A percentile compares a stretch with the other conserved stretches of the same genome.
Evolutionary conservation across 192 early-diverging fungal species (phyloP).

Genomic region (Backusella tarrabulga): DNA sequence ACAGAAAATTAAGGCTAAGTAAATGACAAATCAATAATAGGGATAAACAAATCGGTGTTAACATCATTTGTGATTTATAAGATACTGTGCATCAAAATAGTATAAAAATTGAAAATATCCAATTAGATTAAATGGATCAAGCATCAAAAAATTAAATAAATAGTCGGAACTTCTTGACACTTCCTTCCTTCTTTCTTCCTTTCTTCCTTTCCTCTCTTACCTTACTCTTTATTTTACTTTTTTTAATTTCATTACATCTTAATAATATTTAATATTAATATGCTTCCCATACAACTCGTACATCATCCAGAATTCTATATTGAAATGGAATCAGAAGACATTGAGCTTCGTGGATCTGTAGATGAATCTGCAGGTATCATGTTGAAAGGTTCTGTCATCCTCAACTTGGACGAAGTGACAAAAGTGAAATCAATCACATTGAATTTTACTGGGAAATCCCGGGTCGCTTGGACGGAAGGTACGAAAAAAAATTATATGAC

Average conservation of each 20-base stretch:
- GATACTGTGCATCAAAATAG: not conserved
- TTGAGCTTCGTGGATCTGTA: conserved; percentile 37
- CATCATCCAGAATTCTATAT: conserved; percentile 35
- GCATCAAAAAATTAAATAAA: conserved; percentile 1
- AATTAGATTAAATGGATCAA: not conserved
- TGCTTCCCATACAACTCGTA: conserved; percentile 27
- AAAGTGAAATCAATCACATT: conserved; percentile 52
- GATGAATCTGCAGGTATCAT: conserved; percentile 47
- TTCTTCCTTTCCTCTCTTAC: not conserved
- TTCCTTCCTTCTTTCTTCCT: not conserved
- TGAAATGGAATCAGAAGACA: conserved; percentile 29
- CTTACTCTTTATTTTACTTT: not conserved
- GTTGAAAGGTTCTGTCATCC: conserved; percentile 50
- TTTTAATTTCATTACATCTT: not conserved
- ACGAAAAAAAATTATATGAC: not conserved
- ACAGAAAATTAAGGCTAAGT: not conserved
- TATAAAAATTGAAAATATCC: not conserved
- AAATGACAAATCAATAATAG: not conserved
- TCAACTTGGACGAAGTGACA: conserved; percentile 48
- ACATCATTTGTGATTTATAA: not conserved
- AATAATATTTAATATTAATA: not conserved
- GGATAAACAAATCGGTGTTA: not conserved
- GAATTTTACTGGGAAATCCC: conserved; percentile 51
- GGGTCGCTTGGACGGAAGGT: conserved; percentile 49
- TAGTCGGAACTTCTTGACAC: not conserved